Base-by-base conservation (phyloP, 495 filamentous ascomycete genomes). In the Bathelium albidoporum region DNA sequence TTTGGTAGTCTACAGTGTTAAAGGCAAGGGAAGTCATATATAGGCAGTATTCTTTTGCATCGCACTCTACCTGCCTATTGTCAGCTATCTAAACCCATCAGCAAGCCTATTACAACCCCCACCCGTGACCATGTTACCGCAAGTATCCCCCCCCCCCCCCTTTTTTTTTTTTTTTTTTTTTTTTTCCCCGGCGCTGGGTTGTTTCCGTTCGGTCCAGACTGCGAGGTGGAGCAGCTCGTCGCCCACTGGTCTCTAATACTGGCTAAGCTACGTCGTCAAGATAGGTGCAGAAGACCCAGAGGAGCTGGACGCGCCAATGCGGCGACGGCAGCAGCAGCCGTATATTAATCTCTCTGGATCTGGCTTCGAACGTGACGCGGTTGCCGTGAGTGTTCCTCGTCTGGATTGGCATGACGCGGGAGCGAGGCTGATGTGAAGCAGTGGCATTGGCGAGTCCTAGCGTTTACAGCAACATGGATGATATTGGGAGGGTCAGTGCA, bases 381-480 rank as follows among this genome's bases (percentile, higher is more conserved):
- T 67, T 12, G 26, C 65, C 24, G 49, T 29, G 29, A 55, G 49
- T 22, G 44, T 29, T 29, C 4, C 24, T 11, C 16, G 5, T 11
- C 29, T 24, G 2, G 22, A 55, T 26, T 9, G 9, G 1, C 9
- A 55, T 29, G 5, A 29, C 29, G 10, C 11, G 16, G 4, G 22
- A 55, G 16, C 24, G 16, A 29, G 24, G 24, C 49, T 55, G 5
- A 55, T 55, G 49, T 11, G 20, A 28, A 28, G 12, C 52, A 68
- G 55, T 73, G 69, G 73, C 73, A 75, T 61, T 75, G 73, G 73
- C 68, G 73, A n/a, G 31, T 72, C 32, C 60, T 73, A 41, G 70
- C 71, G 16, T 55, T 75, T 14, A 65, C 64, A 5, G 67, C 73
- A 14, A 69, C 67, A 26, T 69, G 71, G 63, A 70, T 75, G 70